A percentile compares a stretch with the other conserved stretches of the same genome.
Evolutionary conservation across 2,329 filamentous ascomycete species (phyloP).

Genomic region (Cladosporium phlei): DNA sequence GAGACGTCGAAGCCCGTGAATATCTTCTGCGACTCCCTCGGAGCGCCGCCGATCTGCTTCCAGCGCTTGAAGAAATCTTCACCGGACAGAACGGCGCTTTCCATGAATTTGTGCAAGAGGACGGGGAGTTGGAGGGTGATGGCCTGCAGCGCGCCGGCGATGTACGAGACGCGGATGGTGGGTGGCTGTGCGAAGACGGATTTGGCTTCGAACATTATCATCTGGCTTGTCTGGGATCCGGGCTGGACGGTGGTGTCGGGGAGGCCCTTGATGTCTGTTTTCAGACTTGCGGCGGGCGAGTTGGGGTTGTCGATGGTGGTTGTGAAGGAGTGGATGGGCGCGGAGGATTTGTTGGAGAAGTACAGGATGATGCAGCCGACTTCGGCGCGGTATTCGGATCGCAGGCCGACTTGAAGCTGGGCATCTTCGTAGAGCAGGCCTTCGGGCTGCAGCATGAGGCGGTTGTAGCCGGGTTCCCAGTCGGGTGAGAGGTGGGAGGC

Average conservation of each 20-base stretch:
- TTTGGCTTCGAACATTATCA: constrained; percentile 88
- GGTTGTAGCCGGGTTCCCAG: constrained; percentile 87
- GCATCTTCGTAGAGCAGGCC: constrained; percentile 92
- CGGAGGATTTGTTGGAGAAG: constrained; percentile 89
- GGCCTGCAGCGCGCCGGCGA: constrained; percentile 88
- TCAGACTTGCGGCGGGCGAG: constrained; percentile 63
- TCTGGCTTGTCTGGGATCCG: constrained; percentile 79
- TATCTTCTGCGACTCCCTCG: constrained; percentile 82
- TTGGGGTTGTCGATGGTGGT: constrained; percentile 86
- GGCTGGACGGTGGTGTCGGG: constrained; percentile 76
- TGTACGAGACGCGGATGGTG: constrained; percentile 88
- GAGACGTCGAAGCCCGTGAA: constrained; percentile 67
- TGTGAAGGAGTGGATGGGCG: constrained; percentile 82
- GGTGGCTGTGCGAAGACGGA: constrained; percentile 76
- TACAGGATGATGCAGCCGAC: constrained; percentile 94
- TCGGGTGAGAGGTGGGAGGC: constrained; percentile 89
- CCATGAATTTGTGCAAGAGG: constrained; percentile 93
- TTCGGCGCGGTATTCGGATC: constrained; percentile 92
- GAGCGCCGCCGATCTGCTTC: constrained; percentile 91
- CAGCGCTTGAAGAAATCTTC: constrained; percentile 99
- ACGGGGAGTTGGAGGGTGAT: constrained; percentile 87
- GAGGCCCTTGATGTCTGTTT: constrained; percentile 81
- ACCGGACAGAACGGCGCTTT: constrained; percentile 73
- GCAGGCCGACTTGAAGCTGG: constrained; percentile 85
- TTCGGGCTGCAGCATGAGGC: constrained; percentile 71